phyloP scores from a whole-genome alignment of 257 asterid genomes.

The Ligustrum vulgare region DNA sequence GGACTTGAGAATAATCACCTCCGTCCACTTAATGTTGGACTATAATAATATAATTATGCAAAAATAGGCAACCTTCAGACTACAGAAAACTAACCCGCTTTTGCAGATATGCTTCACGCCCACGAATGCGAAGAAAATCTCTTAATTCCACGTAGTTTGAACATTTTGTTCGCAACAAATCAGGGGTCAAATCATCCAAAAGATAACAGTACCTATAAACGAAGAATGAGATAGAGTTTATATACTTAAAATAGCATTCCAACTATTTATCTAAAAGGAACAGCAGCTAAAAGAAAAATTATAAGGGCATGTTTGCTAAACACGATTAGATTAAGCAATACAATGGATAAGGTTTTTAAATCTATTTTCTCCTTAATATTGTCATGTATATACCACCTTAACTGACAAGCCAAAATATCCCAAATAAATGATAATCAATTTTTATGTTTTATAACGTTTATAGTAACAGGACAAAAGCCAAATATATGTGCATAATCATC shows the following conservation, averaged over 20 bases:
- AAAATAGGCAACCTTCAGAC: slow-evolving; percentile 9
- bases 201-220: slow-evolving; percentile 63
- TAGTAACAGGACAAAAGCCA: neutral
- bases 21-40: neutral
- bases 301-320: neutral
- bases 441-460: slow-evolving; percentile 3
- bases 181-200: slow-evolving; percentile 61
- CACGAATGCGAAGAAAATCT: slow-evolving; percentile 61
- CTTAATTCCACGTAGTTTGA: slow-evolving; percentile 51
- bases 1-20: neutral
- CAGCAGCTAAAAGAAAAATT: neutral
- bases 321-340: neutral
- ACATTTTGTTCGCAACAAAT: slow-evolving; percentile 44
- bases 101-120: slow-evolving; percentile 78
- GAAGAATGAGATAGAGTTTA: slow-evolving; percentile 2
- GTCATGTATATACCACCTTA: neutral
- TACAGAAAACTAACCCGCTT: slow-evolving; percentile 64
- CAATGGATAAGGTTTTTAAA: neutral
- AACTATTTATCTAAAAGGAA: neutral
- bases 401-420: neutral
- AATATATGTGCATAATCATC: neutral
- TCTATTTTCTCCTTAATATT: neutral
- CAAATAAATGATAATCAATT: slow-evolving; percentile 10
- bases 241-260: slow-evolving; percentile 9
- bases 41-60: neutral